These are phyloP conservation scores for Cucurbita argyrosperma DNA, from an alignment of 306 rosid genomes.

Conservation along the genomic window DNA sequence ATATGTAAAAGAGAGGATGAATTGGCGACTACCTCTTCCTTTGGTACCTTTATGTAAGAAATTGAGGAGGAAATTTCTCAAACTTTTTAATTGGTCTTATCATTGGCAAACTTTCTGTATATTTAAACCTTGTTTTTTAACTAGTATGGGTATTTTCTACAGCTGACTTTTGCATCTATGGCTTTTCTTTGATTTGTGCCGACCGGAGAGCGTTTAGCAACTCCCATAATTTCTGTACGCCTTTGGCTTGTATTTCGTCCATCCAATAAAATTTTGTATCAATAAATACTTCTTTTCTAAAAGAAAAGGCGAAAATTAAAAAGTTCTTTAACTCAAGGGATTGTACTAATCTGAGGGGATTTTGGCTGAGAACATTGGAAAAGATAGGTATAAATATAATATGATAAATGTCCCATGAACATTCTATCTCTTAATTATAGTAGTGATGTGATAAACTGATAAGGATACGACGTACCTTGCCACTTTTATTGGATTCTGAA, in stretches of 20 bases:
- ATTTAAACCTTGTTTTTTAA: too few relatives aligned
- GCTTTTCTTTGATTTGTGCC: neutral
- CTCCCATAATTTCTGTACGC: neutral
- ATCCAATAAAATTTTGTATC: neutral
- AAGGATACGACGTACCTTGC: slow-evolving; percentile 33
- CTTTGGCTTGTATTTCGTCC: neutral
- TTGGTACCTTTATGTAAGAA: neutral
- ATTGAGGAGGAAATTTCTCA: neutral
- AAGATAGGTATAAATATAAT: neutral
- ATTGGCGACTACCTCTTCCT: too few relatives aligned
- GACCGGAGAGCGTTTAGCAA: neutral
- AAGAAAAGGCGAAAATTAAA: neutral
- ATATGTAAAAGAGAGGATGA: too few relatives aligned
- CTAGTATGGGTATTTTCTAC: neutral
- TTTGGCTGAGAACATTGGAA: too few relatives aligned
- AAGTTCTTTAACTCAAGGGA: neutral
- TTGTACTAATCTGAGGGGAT: too few relatives aligned
- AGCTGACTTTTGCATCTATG: neutral
- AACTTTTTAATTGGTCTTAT: neutral
- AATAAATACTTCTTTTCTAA: too few relatives aligned
- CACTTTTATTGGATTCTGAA: too few relatives aligned
- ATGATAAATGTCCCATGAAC: neutral
- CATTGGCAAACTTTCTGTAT: neutral
- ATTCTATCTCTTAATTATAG: neutral
- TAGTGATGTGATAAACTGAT: neutral